phyloP scores from a whole-genome alignment of 371 early-diverging fungal species.

The Haplosporangium sp. region DNA sequence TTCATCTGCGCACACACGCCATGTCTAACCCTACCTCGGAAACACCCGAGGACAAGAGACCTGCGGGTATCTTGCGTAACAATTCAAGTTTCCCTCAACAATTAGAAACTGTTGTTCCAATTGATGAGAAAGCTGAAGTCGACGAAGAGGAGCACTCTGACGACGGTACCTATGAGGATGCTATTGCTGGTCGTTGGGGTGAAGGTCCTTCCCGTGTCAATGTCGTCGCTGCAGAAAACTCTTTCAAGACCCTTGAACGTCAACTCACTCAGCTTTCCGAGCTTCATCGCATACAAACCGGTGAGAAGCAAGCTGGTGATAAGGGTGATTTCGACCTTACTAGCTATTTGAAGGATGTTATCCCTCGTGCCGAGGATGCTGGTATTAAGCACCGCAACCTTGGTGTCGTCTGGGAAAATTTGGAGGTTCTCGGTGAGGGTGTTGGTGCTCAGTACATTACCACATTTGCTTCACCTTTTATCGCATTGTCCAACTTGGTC shows the following conservation, averaged over 20 bases:
- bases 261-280: conserved; percentile 36
- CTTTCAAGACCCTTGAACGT: conserved; percentile 41
- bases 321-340: conserved; percentile 44
- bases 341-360: conserved; percentile 31
- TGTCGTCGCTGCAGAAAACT: conserved; percentile 24
- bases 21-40: conserved; percentile 45
- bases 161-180: conserved; percentile 35
- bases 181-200: conserved; percentile 41
- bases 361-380: conserved; percentile 39
- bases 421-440: conserved; percentile 50
- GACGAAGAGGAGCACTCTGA: conserved; percentile 22
- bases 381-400: conserved; percentile 52
- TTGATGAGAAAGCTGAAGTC: conserved; percentile 26
- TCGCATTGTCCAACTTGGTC: conserved; percentile 45
- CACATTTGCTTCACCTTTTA: conserved; percentile 46
- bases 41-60: conserved; percentile 15
- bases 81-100: conserved; percentile 7
- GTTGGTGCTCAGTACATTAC: conserved; percentile 37
- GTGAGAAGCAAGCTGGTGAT: conserved; percentile 21
- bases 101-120: conserved; percentile 23
- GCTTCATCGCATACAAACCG: conserved; percentile 5
- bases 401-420: conserved; percentile 53
- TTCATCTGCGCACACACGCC: background rate
- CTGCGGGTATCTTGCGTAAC: conserved; percentile 43
- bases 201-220: conserved; percentile 26